Base-by-base conservation (phyloP, 352 stramenopile genomes). In the Globisporangium lucens region DNA sequence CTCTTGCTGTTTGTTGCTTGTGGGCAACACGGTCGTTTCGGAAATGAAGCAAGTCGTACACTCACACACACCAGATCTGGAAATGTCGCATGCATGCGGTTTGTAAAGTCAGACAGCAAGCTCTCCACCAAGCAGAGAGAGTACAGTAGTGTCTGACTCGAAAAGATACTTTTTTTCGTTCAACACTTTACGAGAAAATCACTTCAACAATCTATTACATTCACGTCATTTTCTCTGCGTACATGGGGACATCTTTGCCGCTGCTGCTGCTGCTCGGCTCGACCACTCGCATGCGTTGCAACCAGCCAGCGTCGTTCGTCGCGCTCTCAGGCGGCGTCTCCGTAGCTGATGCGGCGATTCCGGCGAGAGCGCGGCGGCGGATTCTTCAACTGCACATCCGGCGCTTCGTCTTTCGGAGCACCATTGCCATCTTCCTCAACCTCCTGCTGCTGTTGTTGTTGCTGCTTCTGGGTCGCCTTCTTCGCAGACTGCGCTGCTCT, bases 281-380 rank as follows among this genome's bases (percentile, higher is more conserved):
- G 38, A 49, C 5, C 30, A 33, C 30, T 52, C 17, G 17, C 17
- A 35, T 35, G 12, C 24, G 15, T 9, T n/a, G 22, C 51, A 56
- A 22, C 15, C 49, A 56, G 41, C 13, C 41, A 49, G 13, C 15
- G 41, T 49, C 41, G 6, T n/a, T 49, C 41, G 6, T n/a, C 24
- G 46, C n/a, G 10, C 22, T 29, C 61, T 47, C 30, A 61, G 20
- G 20, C 51, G 17, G 38, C 52, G 13, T 61, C 62, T 27, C 41
- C 52, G 22, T 56, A 67, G 52, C 24, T 61, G 38, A 67, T 61
- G 52, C 62, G 62, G 9, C 62, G 62, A 52, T 67, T 67, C 3
- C 51, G 17, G 20, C 62, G 62, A 24, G 24, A 35, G 3, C 62
- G 52, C 17, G 35, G 33, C 15, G 8, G 17, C n/a, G 49, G 12